phyloP scores from a whole-genome alignment of 2,329 filamentous ascomycete genomes.

The Byssochlamys sp. region DNA sequence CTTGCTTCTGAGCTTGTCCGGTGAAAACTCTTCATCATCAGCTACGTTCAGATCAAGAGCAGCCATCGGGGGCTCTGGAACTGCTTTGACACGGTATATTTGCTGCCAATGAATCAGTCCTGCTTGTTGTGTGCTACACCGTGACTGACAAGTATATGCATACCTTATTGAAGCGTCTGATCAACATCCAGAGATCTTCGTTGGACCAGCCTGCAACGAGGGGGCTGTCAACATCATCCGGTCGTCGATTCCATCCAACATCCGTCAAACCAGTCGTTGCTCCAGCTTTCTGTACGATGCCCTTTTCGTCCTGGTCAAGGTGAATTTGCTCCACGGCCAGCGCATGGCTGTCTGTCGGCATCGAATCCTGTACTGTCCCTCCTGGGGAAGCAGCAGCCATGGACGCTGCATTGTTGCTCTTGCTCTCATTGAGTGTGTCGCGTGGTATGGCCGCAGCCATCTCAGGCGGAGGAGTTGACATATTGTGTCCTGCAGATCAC shows the following conservation, averaged over 20 bases:
- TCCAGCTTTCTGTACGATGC: slow-evolving; percentile 3
- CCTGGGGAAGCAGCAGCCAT: too few relatives aligned
- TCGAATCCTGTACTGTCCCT: slow-evolving; percentile 2
- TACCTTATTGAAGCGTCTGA: slow-evolving; percentile 66
- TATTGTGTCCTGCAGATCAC: too few relatives aligned
- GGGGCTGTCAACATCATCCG: slow-evolving; percentile 20
- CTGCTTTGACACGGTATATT: slow-evolving; percentile 63
- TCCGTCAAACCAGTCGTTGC: slow-evolving; percentile 1
- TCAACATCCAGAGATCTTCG: slow-evolving; percentile 62
- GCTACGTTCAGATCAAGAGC: slow-evolving; percentile 70
- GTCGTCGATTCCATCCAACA: slow-evolving; percentile 3
- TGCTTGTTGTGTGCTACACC: too few relatives aligned
- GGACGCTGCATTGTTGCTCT: too few relatives aligned
- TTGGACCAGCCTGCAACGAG: slow-evolving; percentile 61
- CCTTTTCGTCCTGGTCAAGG: slow-evolving; percentile 2
- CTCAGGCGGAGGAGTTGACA: too few relatives aligned
- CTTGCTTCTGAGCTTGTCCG: slow-evolving; percentile 69
- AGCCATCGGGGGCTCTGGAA: slow-evolving; percentile 50
- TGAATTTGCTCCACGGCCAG: not conserved
- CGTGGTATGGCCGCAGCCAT: too few relatives aligned
- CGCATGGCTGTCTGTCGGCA: slow-evolving; percentile 5
- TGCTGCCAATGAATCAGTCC: slow-evolving; percentile 31
- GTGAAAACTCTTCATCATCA: slow-evolving; percentile 74
- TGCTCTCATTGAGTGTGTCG: too few relatives aligned
- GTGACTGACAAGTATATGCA: not conserved